Base-by-base conservation (phyloP, 129 eudicot species). In the Pittosporum tobira region DNA sequence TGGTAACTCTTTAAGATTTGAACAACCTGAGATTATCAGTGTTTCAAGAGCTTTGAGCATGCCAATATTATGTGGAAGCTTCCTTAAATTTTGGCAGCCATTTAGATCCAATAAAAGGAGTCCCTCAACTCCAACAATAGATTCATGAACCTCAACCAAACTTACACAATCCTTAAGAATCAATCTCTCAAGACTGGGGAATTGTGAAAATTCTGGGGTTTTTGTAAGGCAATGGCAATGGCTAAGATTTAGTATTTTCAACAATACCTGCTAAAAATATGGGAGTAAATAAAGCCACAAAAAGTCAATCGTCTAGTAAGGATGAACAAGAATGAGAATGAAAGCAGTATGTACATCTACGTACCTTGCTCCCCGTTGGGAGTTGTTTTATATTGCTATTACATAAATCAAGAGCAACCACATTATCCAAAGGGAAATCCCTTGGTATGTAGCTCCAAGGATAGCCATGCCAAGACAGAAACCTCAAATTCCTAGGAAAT, bases 241-340 rank as follows among this genome's bases (percentile, higher is more conserved):
- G 48, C 67, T 28, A 11, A 62, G 57, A 23, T 62, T 62, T 27
- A 62, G 67, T 36, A 62, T 62, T 56, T 27, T 62, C 36, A 62
- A n/a, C n/a, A n/a, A n/a, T n/a, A n/a, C n/a, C n/a, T n/a, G n/a
- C n/a, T n/a, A n/a, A n/a, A n/a, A n/a, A n/a, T n/a, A n/a, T n/a
- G n/a, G n/a, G n/a, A n/a, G n/a, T n/a, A n/a, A n/a, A n/a, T n/a
- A n/a, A n/a, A n/a, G n/a, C n/a, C n/a, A n/a, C n/a, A n/a, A 4
- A 9, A 2, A n/a, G 15, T 9, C 11, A 34, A 58, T 28, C 16
- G 38, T 2, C n/a, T n/a, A n/a, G n/a, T n/a, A n/a, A n/a, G n/a
- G n/a, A n/a, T n/a, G n/a, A n/a, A n/a, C n/a, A n/a, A n/a, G n/a
- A n/a, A n/a, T n/a, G n/a, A n/a, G n/a, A n/a, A n/a, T n/a, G n/a